Conservation (phyloP, 768 basidiomycete genomes). For the Lactarius hengduanensis region DNA sequence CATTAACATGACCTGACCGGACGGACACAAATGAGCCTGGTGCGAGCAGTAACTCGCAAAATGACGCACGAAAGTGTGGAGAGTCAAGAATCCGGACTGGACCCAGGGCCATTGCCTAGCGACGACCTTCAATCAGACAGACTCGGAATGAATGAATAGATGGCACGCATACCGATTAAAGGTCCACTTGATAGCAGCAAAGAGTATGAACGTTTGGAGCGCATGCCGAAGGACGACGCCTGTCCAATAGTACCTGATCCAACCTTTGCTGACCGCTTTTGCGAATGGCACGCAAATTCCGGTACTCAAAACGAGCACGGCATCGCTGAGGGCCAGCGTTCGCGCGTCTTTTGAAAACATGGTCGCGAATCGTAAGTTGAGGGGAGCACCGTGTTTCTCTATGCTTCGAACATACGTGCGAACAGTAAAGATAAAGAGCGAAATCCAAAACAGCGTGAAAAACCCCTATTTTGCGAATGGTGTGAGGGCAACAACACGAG, state of each 20-base stretch:
- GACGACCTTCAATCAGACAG: not conserved
- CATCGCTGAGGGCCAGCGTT: slow-evolving; percentile 81
- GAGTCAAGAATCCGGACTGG: slow-evolving; percentile 84
- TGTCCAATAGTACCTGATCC: slow-evolving; percentile 77
- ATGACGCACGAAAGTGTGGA: slow-evolving; percentile 73
- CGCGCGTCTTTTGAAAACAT: slow-evolving; percentile 86
- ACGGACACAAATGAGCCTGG: not conserved
- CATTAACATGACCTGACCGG: slow-evolving; percentile 75
- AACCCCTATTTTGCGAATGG: slow-evolving; percentile 62
- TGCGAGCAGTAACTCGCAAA: not conserved
- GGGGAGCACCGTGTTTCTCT: slow-evolving; percentile 72
- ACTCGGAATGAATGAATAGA: not conserved
- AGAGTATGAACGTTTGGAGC: slow-evolving; percentile 73
- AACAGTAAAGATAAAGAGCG: slow-evolving; percentile 77
- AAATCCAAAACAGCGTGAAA: slow-evolving; percentile 93
- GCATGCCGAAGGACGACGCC: slow-evolving; percentile 79
- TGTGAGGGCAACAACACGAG: not conserved
- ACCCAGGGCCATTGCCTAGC: slow-evolving; percentile 97
- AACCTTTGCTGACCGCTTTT: slow-evolving; percentile 68
- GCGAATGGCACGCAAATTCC: slow-evolving; percentile 82
- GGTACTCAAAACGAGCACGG: slow-evolving; percentile 72
- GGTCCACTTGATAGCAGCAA: slow-evolving; percentile 80
- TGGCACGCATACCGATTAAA: slow-evolving; percentile 63
- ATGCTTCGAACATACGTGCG: slow-evolving; percentile 76
- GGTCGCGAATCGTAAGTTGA: slow-evolving; percentile 77